Percentiles rank a stretch among this genome's conserved stretches.
Conservation (phyloP, 768 basidiomycete species). For the Lanmaoa pseudosensibilis region DNA sequence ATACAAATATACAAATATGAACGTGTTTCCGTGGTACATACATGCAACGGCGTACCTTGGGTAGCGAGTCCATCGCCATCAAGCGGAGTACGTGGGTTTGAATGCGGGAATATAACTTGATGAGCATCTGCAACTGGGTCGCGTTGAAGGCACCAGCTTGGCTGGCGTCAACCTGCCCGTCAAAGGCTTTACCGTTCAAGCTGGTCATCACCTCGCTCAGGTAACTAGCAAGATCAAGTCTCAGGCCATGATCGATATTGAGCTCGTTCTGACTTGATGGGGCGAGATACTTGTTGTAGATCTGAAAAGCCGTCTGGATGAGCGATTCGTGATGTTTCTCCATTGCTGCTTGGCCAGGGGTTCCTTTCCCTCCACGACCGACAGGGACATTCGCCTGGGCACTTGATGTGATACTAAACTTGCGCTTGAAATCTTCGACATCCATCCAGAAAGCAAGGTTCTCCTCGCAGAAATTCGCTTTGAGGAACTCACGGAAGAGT, state of each 20-base stretch:
- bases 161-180: conserved; percentile 78
- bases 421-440: conserved; percentile 94
- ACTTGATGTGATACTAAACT: conserved; percentile 93
- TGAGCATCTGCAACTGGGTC: conserved; percentile 92
- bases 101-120: conserved; percentile 91
- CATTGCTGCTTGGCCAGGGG: conserved; percentile 86
- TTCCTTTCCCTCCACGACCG: conserved; percentile 44
- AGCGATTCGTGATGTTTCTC: conserved; percentile 95
- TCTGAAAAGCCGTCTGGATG: conserved; percentile 91
- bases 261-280: conserved; percentile 94
- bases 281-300: conserved; percentile 93
- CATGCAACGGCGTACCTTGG: conserved; percentile 60
- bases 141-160: conserved; percentile 87
- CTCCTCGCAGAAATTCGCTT: conserved; percentile 96
- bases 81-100: conserved; percentile 95
- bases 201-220: conserved; percentile 85
- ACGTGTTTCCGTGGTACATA: conserved; percentile 7
- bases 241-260: conserved; percentile 96
- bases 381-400: conserved; percentile 62
- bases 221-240: conserved; percentile 92
- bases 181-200: conserved; percentile 72
- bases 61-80: conserved; percentile 99
- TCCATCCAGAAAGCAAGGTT: conserved; percentile 98
- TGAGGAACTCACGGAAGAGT: conserved; percentile 92
- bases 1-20: not conserved